Evolutionary conservation across 2,329 filamentous ascomycete species (phyloP).

Genomic region (Sclerotinia glacialis): DNA sequence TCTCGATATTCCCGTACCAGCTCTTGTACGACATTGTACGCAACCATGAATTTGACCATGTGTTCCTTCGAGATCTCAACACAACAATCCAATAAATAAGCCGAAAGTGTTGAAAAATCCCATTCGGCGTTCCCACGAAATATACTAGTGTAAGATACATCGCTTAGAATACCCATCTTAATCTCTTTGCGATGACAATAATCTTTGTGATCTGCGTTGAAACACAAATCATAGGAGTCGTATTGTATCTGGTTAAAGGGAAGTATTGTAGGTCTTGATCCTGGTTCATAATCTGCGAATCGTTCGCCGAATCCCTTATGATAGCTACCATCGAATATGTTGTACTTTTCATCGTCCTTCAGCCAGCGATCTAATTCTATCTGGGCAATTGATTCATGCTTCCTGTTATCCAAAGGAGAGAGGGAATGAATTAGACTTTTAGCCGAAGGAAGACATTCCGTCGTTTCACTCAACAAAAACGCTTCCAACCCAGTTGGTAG

Average conservation of each 20-base stretch:
- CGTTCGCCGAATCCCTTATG: background rate
- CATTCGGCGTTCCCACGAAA: background rate
- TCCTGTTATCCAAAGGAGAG: background rate
- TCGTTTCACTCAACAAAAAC: background rate
- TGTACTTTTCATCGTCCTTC: background rate
- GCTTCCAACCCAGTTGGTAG: background rate
- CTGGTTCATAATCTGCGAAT: background rate
- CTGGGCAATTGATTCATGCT: background rate
- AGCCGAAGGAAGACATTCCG: background rate
- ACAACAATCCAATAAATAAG: background rate
- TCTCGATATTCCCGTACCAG: background rate
- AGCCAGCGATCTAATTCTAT: background rate
- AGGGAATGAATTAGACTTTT: background rate
- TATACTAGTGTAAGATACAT: background rate
- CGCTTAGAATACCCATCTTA: background rate
- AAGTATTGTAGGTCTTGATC: background rate
- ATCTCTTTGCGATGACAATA: background rate
- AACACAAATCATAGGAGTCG: background rate
- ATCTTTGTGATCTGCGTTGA: background rate
- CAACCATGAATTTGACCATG: background rate
- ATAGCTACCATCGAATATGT: background rate
- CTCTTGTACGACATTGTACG: background rate
- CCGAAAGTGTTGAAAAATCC: background rate
- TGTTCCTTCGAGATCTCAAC: background rate
- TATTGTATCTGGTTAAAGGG: background rate